Base-by-base conservation (phyloP, 164 flowering plant species). In the Umbilicus rupestris region DNA sequence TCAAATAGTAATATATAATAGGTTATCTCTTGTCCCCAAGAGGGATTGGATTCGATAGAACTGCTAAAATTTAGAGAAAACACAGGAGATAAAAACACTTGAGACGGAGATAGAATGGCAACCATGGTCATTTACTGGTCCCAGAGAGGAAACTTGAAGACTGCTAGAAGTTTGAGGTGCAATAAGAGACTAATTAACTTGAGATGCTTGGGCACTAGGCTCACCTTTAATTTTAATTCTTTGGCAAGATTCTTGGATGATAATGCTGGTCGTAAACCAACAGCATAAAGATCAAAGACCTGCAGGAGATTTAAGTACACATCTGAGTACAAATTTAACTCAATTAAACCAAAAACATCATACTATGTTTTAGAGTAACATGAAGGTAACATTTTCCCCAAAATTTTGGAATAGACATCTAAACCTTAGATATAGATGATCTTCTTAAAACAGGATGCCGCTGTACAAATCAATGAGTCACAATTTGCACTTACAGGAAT, bases 271-370 rank as follows among this genome's bases (percentile, higher is more conserved):
- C 86, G 73, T 45, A 67, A 70, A 67, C 97, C 88, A 79, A 91
- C 85, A 65, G 97, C 97, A 83, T 94, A 94, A 5, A 77, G 77
- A 84, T 94, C 99, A 81, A 88, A 82, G 45, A 89, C 88, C 98
- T 94, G 78, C 64, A 76, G 59, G 66, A 66, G 44, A 44, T 5
- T 66, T 15, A 37, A n/a, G n/a, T n/a, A n/a, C n/a, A n/a, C n/a
- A n/a, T 2, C 14, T 11, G 3, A 15, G 50, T 46, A 19, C 50
- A 66, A 62, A 39, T 31, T 37, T 46, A 12, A 31, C 26, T 31
- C 41, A 46, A 31, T 57, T 7, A 58, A 33, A 10, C 33, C 12
- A 33, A 39, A 28, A 67, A 35, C 22, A n/a, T n/a, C n/a, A n/a
- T n/a, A n/a, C 26, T 22, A 37, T 63, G 24, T 42, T 7, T 63